Conservation (phyloP, 2,329 filamentous ascomycete genomes). For the Acrocalymma vagum region DNA sequence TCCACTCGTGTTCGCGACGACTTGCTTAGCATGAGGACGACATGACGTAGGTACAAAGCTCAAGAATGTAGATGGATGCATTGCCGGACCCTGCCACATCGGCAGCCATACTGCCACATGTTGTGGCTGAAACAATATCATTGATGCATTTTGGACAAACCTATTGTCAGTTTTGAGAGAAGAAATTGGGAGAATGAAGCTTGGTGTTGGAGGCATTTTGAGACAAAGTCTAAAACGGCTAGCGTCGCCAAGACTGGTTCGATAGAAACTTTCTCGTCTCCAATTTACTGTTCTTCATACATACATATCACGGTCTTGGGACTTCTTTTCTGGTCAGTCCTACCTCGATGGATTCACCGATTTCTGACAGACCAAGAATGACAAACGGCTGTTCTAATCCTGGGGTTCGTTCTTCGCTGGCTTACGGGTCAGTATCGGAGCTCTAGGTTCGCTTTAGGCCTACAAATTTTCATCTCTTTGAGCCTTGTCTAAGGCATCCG, state of each 20-base stretch:
- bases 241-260: constrained; percentile 8
- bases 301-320: constrained; percentile 16
- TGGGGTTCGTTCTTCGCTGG: constrained; percentile 45
- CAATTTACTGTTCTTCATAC: constrained; percentile 10
- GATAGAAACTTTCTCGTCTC: constrained; percentile 5
- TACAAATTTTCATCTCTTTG: constrained; percentile 42
- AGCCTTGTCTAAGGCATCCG: too few relatives aligned
- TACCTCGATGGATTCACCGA: constrained; percentile 35
- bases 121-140: too few relatives aligned
- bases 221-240: constrained; percentile 1
- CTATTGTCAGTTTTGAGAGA: too few relatives aligned
- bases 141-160: too few relatives aligned
- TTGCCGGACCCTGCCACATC: too few relatives aligned
- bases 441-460: constrained; percentile 52
- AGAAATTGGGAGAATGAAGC: not conserved
- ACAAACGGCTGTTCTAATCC: constrained; percentile 51
- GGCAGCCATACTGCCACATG: too few relatives aligned
- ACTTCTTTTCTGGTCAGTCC: constrained; percentile 28
- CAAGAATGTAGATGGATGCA: too few relatives aligned
- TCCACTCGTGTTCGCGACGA: too few relatives aligned
- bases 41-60: too few relatives aligned
- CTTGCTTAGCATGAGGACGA: too few relatives aligned
- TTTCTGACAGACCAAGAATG: constrained; percentile 45
- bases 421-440: constrained; percentile 43
- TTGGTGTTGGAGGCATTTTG: not conserved